Evolutionary conservation across 768 basidiomycete species (phyloP), one percentile per base, ranked within the genome.

Genomic region (Phlebiopsis flavidoalba): DNA sequence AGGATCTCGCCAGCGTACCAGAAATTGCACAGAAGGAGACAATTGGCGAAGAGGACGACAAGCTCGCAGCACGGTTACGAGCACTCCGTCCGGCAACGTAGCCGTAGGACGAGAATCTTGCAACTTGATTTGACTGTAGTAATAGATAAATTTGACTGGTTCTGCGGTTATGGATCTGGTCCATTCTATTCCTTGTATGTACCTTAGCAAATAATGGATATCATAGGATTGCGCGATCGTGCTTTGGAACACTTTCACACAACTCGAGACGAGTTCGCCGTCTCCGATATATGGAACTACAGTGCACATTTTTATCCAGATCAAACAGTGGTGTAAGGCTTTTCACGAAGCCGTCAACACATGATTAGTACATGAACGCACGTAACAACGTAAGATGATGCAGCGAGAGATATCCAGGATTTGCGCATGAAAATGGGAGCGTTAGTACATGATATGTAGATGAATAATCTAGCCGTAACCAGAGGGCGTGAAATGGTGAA

Each of bases 51-150:
- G 93, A 94, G 73, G 93, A 95, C 65, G 78, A 78, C 47, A 84
- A 82, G 73, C 77, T 99, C 59, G 96, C 89, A 1, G 91, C 95
- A 69, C 80, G 97, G 66, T 73, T 98, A 70, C 81, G 96, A 63
- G 95, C 96, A 0, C 76, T 98, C 64, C 79, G 95, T 65, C 93
- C 94, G 11, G 86, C 89, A 3, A 80, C 83, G 65, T 91, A 58
- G 43, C 8, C 15, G 17, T n/a, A 19, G 52, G 8, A 36, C 12
- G 8, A 11, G 52, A 17, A 12, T 21, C 1, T 3, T 3, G 2
- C 26, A 31, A 35, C 21, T 17, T 43, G 31, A 26, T 53, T n/a
- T 53, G 52, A 21, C 33, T 53, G 52, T 53, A 53, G 52, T 36
- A n/a, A 36, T 53, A 53, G 52, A 53, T 36, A 33, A 12, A 36